Evolutionary conservation across 139 green algal species (phyloP), one percentile per base, ranked within the genome.

Genomic region (Zygnema circumcarinatum): DNA sequence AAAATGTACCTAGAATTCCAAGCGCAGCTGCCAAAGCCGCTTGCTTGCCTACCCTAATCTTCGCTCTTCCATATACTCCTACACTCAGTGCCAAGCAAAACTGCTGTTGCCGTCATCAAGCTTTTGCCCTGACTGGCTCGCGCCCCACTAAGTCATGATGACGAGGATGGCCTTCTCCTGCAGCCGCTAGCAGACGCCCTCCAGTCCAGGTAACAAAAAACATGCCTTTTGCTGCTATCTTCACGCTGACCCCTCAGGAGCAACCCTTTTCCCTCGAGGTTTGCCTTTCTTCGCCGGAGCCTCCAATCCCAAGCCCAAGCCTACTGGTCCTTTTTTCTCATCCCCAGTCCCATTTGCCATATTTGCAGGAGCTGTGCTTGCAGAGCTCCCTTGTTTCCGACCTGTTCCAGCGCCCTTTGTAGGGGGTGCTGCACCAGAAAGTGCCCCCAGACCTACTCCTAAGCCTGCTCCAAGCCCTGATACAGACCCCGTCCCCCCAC

Each of bases 211-310:
- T 16, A 62, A 62, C 47, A 16, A 62, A 25, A 25, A 62, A 62
- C 47, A 25, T 62, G 7, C 47, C 7, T 62, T 16, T 62, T 62
- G 7, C 47, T 25, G 7, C 47, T 62, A 62, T 25, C 7, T 16
- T 62, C 47, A 62, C 16, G 47, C 16, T 62, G 47, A 62, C 7
- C 47, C 47, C 47, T 62, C 47, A 16, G 47, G 47, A 62, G 47
- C 47, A 62, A 62, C 69, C 69, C 11, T 78, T 20, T 84, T 84
- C 47, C 76, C 76, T 36, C 67, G 67, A 22, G 47, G 47, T 16
- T 84, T 84, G 39, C 76, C 76, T 33, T 78, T 78, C 69, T 38
- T 62, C 31, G 76, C 47, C 76, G 67, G 67, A 2, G 76, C 47
- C 2, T 36, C 76, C 38, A 84, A 62, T 1, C 76, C 76, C 39